Evolutionary conservation across 345 rosid species (phyloP).

Genomic region (Linum trigynum): DNA sequence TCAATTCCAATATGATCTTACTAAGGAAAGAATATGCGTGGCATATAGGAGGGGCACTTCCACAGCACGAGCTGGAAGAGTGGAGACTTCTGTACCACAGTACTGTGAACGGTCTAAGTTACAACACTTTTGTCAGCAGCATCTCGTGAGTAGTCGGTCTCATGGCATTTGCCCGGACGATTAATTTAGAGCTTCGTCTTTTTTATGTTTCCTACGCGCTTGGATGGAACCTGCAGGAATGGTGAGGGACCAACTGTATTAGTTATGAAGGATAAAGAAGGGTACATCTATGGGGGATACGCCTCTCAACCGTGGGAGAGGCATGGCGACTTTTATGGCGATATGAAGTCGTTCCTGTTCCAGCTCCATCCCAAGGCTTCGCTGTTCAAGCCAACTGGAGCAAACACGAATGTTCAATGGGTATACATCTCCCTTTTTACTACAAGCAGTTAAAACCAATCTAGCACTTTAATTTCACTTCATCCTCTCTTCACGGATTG

Average conservation of each 20-base stretch:
- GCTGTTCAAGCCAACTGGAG: constrained; percentile 72
- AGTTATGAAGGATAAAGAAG: constrained; percentile 70
- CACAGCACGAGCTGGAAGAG: constrained; percentile 61
- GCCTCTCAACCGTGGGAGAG: constrained; percentile 92
- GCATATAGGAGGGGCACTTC: constrained; percentile 88
- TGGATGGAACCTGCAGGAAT: constrained; percentile 39
- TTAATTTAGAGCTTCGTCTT: neutral
- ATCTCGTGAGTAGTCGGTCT: constrained; percentile 39
- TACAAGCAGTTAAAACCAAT: neutral
- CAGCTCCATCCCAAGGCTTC: constrained; percentile 71
- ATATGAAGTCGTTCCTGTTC: constrained; percentile 81
- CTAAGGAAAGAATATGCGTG: constrained; percentile 75
- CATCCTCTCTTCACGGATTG: constrained; percentile 1
- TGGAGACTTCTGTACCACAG: constrained; percentile 90
- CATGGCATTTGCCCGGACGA: neutral
- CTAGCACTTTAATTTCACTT: neutral
- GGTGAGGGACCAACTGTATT: constrained; percentile 55
- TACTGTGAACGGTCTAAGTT: constrained; percentile 64
- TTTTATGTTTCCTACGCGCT: neutral
- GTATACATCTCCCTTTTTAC: constrained; percentile 27
- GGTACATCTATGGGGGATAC: constrained; percentile 72
- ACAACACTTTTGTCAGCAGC: constrained; percentile 74
- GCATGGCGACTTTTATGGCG: constrained; percentile 80
- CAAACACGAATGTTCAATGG: constrained; percentile 81
- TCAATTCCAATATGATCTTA: constrained; percentile 37